Conservation (phyloP, 2,329 filamentous ascomycete species). For the Orbilia oligospora region DNA sequence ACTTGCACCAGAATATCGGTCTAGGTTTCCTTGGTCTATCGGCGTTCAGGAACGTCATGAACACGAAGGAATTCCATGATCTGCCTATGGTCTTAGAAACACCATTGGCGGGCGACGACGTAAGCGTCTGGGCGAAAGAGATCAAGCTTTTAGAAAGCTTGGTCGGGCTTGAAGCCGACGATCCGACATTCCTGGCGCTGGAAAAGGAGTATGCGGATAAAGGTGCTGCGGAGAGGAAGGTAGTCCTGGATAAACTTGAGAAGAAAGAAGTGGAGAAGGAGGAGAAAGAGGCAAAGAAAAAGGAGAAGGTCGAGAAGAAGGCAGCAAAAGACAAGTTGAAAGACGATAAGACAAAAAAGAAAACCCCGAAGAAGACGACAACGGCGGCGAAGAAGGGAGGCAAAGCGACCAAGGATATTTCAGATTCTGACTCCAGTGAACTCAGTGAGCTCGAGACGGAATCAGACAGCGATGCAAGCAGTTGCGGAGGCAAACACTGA, state of each 20-base stretch:
- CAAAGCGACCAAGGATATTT: constrained; percentile 4
- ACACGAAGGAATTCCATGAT: constrained; percentile 80
- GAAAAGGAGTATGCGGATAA: constrained; percentile 77
- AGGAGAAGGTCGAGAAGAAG: constrained; percentile 40
- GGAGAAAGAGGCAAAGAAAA: constrained; percentile 52
- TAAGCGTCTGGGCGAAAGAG: constrained; percentile 86
- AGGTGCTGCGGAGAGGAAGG: constrained; percentile 80
- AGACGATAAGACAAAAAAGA: constrained; percentile 35
- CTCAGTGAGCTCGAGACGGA: constrained; percentile 32
- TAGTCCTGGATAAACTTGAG: constrained; percentile 83
- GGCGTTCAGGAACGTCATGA: constrained; percentile 92
- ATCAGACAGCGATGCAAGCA: constrained; percentile 34
- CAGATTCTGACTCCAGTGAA: constrained; percentile 28
- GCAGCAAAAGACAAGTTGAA: constrained; percentile 42
- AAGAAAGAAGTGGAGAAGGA: constrained; percentile 69
- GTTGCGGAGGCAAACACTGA: constrained; percentile 33
- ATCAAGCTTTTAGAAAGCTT: constrained; percentile 94
- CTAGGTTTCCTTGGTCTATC: constrained; percentile 92
- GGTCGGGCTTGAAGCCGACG: constrained; percentile 83
- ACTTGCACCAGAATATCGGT: constrained; percentile 96
- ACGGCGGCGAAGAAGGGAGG: constrained; percentile 3
- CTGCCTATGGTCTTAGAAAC: constrained; percentile 96
- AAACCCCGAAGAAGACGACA: constrained; percentile 19
- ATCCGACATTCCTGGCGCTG: constrained; percentile 74
- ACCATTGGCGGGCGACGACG: constrained; percentile 82